Conservation (phyloP, 345 rosid species). For the Raphanus sativus region DNA sequence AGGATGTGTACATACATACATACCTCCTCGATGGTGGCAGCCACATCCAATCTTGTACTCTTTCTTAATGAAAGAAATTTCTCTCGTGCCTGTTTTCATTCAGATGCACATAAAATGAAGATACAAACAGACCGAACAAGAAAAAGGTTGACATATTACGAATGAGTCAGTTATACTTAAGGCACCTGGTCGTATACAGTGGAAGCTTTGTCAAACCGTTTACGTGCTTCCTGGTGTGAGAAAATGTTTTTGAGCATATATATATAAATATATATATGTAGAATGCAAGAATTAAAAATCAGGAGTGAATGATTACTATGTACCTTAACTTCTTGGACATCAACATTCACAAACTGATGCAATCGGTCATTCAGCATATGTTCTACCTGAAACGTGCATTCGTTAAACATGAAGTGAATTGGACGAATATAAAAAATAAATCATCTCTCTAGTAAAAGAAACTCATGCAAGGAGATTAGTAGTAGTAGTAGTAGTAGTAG, state of each 20-base stretch:
- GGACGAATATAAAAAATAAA: too few relatives aligned
- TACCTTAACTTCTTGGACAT: constrained; percentile 71
- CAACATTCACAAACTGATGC: constrained; percentile 53
- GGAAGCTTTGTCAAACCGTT: constrained; percentile 77
- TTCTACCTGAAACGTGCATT: constrained; percentile 48
- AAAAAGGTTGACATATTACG: neutral
- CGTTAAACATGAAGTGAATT: too few relatives aligned
- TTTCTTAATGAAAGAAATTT: constrained; percentile 75
- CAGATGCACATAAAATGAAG: constrained; percentile 4
- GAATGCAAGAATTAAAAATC: too few relatives aligned
- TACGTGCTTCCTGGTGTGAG: constrained; percentile 61
- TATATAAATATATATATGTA: too few relatives aligned
- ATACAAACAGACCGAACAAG: neutral
- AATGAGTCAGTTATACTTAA: neutral
- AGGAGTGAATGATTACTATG: too few relatives aligned
- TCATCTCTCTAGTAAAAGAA: too few relatives aligned
- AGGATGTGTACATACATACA: constrained; percentile 15
- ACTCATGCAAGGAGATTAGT: too few relatives aligned
- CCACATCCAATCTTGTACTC: constrained; percentile 68
- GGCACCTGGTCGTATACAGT: constrained; percentile 64
- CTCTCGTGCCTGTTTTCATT: constrained; percentile 65
- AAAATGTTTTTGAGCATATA: too few relatives aligned
- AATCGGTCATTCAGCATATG: constrained; percentile 62
- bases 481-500: too few relatives aligned
- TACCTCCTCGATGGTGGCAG: constrained; percentile 73